These are phyloP conservation scores for Stipa capillata DNA, from an alignment of 176 grass and related monocot genomes.

Conservation along the genomic window DNA sequence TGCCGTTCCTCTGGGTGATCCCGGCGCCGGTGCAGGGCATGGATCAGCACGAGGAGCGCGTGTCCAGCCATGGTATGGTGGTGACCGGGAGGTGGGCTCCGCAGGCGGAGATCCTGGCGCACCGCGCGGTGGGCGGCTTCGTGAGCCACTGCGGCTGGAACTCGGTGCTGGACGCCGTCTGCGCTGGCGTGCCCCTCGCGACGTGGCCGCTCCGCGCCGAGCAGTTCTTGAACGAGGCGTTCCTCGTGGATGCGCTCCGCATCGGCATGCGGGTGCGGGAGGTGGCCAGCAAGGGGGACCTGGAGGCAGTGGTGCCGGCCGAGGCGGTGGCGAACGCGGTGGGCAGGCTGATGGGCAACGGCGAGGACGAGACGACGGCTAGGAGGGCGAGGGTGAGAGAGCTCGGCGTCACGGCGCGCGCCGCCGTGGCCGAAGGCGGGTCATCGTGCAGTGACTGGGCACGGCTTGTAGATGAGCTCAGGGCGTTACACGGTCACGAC, in stretches of 20 bases:
- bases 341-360: slow-evolving; percentile 12
- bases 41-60: slow-evolving; percentile 5
- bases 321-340: slow-evolving; percentile 10
- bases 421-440: slow-evolving; percentile 29
- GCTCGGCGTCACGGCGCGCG: slow-evolving; percentile 1
- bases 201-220: slow-evolving; percentile 53
- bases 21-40: not conserved
- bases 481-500: not conserved
- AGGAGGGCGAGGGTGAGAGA: slow-evolving; percentile 1
- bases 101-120: slow-evolving; percentile 28
- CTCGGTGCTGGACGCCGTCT: slow-evolving; percentile 26
- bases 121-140: slow-evolving; percentile 46
- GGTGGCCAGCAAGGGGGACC: not conserved
- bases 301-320: slow-evolving; percentile 19
- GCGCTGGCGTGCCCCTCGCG: slow-evolving; percentile 14
- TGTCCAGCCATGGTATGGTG: slow-evolving; percentile 26
- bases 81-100: slow-evolving; percentile 42
- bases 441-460: slow-evolving; percentile 22
- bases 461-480: slow-evolving; percentile 20
- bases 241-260: slow-evolving; percentile 36
- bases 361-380: not conserved
- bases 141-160: slow-evolving; percentile 53
- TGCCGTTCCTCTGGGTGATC: slow-evolving; percentile 41
- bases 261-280: slow-evolving; percentile 30
- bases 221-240: slow-evolving; percentile 53